Evolutionary conservation across 2,329 filamentous ascomycete species (phyloP).

Genomic region (Torrubiella hemipterigena): DNA sequence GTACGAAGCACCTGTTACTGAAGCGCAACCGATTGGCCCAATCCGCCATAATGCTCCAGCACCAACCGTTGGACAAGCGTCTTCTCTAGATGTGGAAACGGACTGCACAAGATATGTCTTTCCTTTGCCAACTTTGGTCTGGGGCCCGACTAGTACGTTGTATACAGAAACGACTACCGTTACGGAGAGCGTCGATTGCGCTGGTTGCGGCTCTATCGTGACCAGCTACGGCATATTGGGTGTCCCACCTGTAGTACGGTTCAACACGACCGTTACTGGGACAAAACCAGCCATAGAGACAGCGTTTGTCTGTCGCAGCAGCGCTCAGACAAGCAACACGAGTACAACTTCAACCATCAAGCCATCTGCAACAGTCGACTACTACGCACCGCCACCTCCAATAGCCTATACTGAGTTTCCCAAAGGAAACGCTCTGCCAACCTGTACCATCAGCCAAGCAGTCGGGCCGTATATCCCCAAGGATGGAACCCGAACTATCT

Average conservation of each 20-base stretch:
- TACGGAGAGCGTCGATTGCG: constrained; percentile 13
- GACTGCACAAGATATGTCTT: constrained; percentile 8
- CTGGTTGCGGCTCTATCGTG: constrained; percentile 10
- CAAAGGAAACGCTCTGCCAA: constrained; percentile 1
- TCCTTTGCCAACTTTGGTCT: constrained; percentile 6
- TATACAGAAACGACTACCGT: constrained; percentile 14
- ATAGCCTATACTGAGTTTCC: constrained; percentile 1
- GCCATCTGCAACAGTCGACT: not conserved
- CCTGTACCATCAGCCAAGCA: constrained; percentile 4
- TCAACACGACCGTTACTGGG: constrained; percentile 12
- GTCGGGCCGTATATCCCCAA: constrained; percentile 5
- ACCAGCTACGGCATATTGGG: constrained; percentile 6
- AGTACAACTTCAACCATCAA: not conserved
- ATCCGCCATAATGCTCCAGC: too few species aligned
- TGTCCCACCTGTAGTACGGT: constrained; percentile 10
- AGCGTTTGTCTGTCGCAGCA: constrained; percentile 6
- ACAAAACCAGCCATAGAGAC: constrained; percentile 6
- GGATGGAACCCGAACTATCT: constrained; percentile 4
- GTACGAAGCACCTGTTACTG: too few species aligned
- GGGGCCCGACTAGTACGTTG: constrained; percentile 12
- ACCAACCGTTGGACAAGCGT: too few species aligned
- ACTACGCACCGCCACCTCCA: not conserved
- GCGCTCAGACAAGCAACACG: not conserved
- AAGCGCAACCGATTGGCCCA: too few species aligned
- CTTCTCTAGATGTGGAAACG: not conserved